These are phyloP conservation scores for Hygrophoropsis aurantiaca DNA, from an alignment of 768 basidiomycete species.

Conservation along the genomic window DNA sequence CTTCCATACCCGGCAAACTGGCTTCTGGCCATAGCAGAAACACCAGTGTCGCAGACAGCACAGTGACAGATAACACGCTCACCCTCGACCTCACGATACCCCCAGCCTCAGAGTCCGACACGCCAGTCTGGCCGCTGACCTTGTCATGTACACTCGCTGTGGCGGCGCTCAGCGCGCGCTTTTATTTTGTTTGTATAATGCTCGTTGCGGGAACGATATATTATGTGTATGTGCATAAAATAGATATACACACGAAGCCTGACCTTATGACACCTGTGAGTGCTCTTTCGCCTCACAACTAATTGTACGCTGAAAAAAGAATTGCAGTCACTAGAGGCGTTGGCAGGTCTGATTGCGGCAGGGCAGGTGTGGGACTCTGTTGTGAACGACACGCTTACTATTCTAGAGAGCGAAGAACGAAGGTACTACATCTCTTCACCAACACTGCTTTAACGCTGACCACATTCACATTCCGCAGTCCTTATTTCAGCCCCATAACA, in stretches of 20 bases:
- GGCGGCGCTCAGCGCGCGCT: constrained; percentile 43
- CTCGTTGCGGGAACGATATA: constrained; percentile 39
- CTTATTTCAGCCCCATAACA: constrained; percentile 42
- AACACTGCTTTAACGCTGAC: neutral
- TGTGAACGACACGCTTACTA: constrained; percentile 64
- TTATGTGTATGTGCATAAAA: constrained; percentile 38
- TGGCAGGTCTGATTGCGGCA: constrained; percentile 66
- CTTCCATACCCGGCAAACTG: constrained; percentile 50
- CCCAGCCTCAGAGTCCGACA: constrained; percentile 32
- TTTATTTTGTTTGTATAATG: constrained; percentile 40
- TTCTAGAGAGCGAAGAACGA: constrained; percentile 70
- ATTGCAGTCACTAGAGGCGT: constrained; percentile 58
- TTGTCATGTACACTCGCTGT: constrained; percentile 37
- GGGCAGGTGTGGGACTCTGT: constrained; percentile 74
- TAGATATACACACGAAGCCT: constrained; percentile 31
- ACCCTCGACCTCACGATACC: constrained; percentile 21
- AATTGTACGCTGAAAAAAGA: constrained; percentile 2
- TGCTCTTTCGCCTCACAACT: constrained; percentile 10
- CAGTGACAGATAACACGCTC: constrained; percentile 13
- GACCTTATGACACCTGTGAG: constrained; percentile 57
- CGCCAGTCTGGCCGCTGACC: constrained; percentile 38
- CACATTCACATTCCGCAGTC: constrained; percentile 21
- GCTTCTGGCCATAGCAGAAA: constrained; percentile 36
- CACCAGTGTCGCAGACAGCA: constrained; percentile 36
- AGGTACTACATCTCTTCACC: constrained; percentile 41